Conservation (phyloP, 2,329 filamentous ascomycete species). For the Penicillium sp. region DNA sequence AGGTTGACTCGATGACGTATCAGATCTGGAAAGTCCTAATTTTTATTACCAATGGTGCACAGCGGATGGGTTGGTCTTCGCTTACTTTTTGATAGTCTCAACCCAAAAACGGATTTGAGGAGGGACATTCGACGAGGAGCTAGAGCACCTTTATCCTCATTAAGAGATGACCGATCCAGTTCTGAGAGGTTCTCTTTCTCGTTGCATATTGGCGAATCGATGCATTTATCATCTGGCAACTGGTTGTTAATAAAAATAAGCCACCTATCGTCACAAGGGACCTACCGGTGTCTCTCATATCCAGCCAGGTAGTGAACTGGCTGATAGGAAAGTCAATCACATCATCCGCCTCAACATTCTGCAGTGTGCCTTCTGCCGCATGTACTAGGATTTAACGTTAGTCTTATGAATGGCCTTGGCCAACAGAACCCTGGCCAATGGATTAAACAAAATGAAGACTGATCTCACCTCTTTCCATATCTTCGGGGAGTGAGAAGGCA, state of each 20-base stretch:
- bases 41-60: neutral
- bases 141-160: conserved; percentile 19
- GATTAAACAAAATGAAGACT: neutral
- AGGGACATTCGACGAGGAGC: conserved; percentile 17
- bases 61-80: neutral
- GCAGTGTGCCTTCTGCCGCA: conserved; percentile 17
- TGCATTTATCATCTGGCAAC: conserved; percentile 14
- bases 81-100: conserved; percentile 23
- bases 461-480: conserved; percentile 25
- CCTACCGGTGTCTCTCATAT: conserved; percentile 14
- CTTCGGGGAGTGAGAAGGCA: conserved; percentile 27
- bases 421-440: neutral
- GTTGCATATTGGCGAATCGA: conserved; percentile 18
- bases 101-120: conserved; percentile 22
- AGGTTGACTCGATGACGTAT: conserved; percentile 19
- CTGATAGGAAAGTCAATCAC: conserved; percentile 12
- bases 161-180: conserved; percentile 13
- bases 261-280: neutral
- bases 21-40: conserved; percentile 23
- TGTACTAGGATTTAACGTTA: conserved; percentile 22
- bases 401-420: neutral
- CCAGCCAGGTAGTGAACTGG: conserved; percentile 14
- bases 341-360: conserved; percentile 7
- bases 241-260: neutral
- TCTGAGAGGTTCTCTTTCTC: conserved; percentile 18